These are phyloP conservation scores for Moesziomyces sp. DNA, from an alignment of 1,284 basidiomycete species.

Conservation along the genomic window DNA sequence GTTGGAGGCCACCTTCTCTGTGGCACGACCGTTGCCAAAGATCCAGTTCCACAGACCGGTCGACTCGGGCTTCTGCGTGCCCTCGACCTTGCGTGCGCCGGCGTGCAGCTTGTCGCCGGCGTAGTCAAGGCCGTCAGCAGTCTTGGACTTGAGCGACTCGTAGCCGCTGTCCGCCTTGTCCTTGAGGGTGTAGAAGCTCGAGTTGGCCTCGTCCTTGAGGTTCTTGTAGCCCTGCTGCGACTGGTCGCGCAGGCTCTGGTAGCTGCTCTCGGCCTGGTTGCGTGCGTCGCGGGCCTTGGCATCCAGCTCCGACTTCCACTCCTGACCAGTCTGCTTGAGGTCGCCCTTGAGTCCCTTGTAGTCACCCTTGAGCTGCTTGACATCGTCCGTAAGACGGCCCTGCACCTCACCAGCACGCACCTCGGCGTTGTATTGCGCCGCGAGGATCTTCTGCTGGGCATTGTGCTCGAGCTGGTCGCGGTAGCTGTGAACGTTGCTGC, in stretches of 20 bases:
- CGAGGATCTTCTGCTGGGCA: conserved; percentile 47
- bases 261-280: conserved; percentile 32
- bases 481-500: conserved; percentile 9
- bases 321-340: conserved; percentile 40
- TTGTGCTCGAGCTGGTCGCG: conserved; percentile 42
- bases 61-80: conserved; percentile 29
- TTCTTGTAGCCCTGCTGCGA: conserved; percentile 40
- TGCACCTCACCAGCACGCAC: conserved; percentile 32
- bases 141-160: conserved; percentile 31
- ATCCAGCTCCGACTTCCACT: conserved; percentile 41
- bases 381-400: conserved; percentile 8
- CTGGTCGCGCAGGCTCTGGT: conserved; percentile 23
- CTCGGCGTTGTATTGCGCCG: conserved; percentile 51
- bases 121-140: conserved; percentile 43
- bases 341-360: conserved; percentile 24
- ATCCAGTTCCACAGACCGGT: conserved; percentile 51
- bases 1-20: conserved; percentile 45
- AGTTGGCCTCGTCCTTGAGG: conserved; percentile 38
- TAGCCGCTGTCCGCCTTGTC: conserved; percentile 38
- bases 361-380: conserved; percentile 10
- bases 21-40: conserved; percentile 41
- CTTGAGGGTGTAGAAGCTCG: conserved; percentile 32
- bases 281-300: conserved; percentile 34
- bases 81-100: conserved; percentile 41
- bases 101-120: conserved; percentile 41